Evolutionary conservation across 2,329 filamentous ascomycete genomes (phyloP).

Genomic region (Didymella glomerata): DNA sequence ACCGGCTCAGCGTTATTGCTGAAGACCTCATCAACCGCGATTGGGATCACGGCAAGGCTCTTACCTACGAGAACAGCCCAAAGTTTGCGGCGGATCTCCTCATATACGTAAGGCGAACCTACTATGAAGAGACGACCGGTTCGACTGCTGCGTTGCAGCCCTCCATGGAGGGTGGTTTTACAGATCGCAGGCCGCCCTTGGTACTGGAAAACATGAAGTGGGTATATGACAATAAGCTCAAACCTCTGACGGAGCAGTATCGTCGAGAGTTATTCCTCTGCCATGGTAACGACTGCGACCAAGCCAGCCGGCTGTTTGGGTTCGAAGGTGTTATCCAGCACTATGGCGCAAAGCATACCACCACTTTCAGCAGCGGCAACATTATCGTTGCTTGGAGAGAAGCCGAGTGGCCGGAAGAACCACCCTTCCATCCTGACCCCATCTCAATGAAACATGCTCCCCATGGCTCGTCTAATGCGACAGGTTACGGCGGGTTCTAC

Average conservation of each 20-base stretch:
- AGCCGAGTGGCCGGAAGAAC: conserved; percentile 78
- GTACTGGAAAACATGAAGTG: conserved; percentile 88
- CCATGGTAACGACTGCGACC: conserved; percentile 67
- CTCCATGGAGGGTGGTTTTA: conserved; percentile 10
- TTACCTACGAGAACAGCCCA: conserved; percentile 70
- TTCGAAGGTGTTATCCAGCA: conserved; percentile 85
- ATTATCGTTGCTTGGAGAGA: conserved; percentile 78
- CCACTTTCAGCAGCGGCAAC: conserved; percentile 72
- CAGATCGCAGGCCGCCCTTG: conserved; percentile 63
- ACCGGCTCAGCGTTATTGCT: conserved; percentile 70
- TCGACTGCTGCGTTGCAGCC: conserved; percentile 51
- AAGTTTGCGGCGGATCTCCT: conserved; percentile 77
- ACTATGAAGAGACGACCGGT: conserved; percentile 70
- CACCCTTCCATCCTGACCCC: conserved; percentile 75
- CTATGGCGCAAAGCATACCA: conserved; percentile 83
- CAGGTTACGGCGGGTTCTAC: conserved; percentile 43
- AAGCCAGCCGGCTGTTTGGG: conserved; percentile 72
- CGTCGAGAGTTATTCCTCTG: conserved; percentile 80
- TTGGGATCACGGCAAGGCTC: conserved; percentile 70
- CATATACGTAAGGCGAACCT: conserved; percentile 71
- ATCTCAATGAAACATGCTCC: conserved; percentile 54
- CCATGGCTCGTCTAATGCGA: conserved; percentile 38
- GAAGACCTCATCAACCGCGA: conserved; percentile 72
- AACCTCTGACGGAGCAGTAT: conserved; percentile 70
- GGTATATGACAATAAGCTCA: conserved; percentile 81